Base-by-base conservation (phyloP, 345 rosid species). In the Cardamine chenopodiifolia region DNA sequence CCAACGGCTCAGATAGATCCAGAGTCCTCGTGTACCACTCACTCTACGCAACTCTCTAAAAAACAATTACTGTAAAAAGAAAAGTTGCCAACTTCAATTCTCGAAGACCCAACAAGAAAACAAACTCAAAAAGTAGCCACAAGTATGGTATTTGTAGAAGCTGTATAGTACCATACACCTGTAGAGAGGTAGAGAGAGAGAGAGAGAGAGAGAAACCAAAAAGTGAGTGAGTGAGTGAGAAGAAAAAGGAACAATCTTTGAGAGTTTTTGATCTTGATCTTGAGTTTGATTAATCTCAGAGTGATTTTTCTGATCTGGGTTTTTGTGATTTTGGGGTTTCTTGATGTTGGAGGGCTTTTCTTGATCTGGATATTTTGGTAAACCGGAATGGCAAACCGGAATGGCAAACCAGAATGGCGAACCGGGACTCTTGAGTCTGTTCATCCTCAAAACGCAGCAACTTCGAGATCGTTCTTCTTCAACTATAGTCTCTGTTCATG, bases 1-100 rank as follows among this genome's bases (percentile, higher is more conserved):
- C 93, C 67, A 72, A 85, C 90, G 94, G 87, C 55, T 49, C 49
- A 13, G n/a, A 66, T 62, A 35, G 39, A 68, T 72, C 57, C 29
- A 69, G 35, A 40, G 13, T 53, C 82, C 85, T 79, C 86, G 77
- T 77, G 71, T 82, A 57, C 68, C 72, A 55, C 81, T 63, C 77
- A 74, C 85, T 55, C 77, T 65, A 71, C 76, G 76, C 75, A 54
- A 68, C 53, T 20, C 77, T 59, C 26, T 37, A 61, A 68, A 64
- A 62, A 77, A 4, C 10, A 35, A 22, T 19, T 72, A 66, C 73
- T 78, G 69, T 53, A 72, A 72, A 78, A 72, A 72, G 74, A 52
- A 78, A 78, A 66, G 81, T 66, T 31, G 23, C 17, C 73, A 72
- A 72, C 81, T 78, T 72, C 77, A 72, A 52, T 78, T 78, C 68